Evolutionary conservation across 352 stramenopile species (phyloP).

Genomic region (Aphanomyces invadans): DNA sequence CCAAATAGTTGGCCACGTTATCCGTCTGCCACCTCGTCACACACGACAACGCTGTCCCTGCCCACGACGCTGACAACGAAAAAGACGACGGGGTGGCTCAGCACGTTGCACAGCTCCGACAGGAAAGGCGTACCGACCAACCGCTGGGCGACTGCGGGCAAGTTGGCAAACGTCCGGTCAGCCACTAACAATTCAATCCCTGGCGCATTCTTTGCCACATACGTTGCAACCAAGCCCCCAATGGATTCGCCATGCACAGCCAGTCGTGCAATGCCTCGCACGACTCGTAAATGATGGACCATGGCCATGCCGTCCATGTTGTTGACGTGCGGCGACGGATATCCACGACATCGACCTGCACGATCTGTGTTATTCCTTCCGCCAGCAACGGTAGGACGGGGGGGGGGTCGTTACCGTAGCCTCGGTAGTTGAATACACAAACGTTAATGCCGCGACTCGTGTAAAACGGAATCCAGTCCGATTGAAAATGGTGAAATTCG

Average conservation of each 20-base stretch:
- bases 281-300: slow-evolving; percentile 50
- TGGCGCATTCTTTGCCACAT: slow-evolving; percentile 47
- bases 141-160: slow-evolving; percentile 68
- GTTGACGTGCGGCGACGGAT: slow-evolving; percentile 22
- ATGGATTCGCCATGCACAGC: slow-evolving; percentile 81
- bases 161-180: slow-evolving; percentile 71
- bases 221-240: slow-evolving; percentile 68
- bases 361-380: background rate
- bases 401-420: too few species aligned
- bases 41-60: slow-evolving; percentile 47
- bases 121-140: slow-evolving; percentile 37
- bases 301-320: slow-evolving; percentile 42
- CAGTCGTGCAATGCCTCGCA: slow-evolving; percentile 46
- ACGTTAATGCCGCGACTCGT: slow-evolving; percentile 69
- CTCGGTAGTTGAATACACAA: slow-evolving; percentile 82
- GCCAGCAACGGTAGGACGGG: too few species aligned
- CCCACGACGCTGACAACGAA: slow-evolving; percentile 38
- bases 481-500: slow-evolving; percentile 83
- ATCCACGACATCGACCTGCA: slow-evolving; percentile 5
- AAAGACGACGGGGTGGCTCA: background rate
- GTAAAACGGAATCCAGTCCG: slow-evolving; percentile 87
- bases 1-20: slow-evolving; percentile 65
- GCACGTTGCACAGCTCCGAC: too few species aligned
- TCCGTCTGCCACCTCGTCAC: slow-evolving; percentile 78
- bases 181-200: slow-evolving; percentile 62